Conservation (phyloP, 768 basidiomycete species). For the Kockovaella imperatae region DNA sequence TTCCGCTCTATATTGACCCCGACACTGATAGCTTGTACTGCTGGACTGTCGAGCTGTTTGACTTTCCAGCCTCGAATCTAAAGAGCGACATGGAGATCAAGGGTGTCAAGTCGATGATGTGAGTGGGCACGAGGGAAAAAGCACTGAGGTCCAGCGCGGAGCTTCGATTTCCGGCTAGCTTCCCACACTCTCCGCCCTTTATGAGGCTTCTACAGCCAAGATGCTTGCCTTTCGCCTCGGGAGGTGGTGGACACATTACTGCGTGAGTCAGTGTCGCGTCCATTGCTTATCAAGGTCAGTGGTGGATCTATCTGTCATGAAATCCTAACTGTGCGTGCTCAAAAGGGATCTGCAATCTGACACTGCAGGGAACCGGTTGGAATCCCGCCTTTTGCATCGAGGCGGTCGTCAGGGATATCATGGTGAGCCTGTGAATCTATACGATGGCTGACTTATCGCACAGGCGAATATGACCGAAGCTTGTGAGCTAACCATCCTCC, state of each 20-base stretch:
- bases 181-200: conserved; percentile 65
- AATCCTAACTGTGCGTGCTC: conserved; percentile 19
- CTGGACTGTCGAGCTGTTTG: conserved; percentile 46
- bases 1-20: conserved; percentile 66
- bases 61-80: conserved; percentile 18
- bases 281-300: neutral
- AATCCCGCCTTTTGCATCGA: conserved; percentile 29
- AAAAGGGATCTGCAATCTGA: no score
- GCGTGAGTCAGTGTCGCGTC: neutral
- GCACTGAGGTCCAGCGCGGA: conserved; percentile 49
- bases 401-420: conserved; percentile 27
- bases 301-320: conserved; percentile 33
- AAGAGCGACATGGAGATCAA: conserved; percentile 51
- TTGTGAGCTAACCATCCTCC: conserved; percentile 1
- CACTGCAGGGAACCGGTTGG: conserved; percentile 17
- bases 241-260: conserved; percentile 32
- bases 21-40: conserved; percentile 50
- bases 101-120: conserved; percentile 57
- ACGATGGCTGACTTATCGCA: neutral
- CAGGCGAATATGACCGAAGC: conserved; percentile 30
- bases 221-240: conserved; percentile 59
- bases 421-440: conserved; percentile 7
- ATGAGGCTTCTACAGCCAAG: conserved; percentile 68
- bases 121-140: neutral
- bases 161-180: conserved; percentile 60